A percentile compares a stretch with the other conserved stretches of the same genome.
phyloP scores from a whole-genome alignment of 345 rosid species.

The Ceriops decandra region DNA sequence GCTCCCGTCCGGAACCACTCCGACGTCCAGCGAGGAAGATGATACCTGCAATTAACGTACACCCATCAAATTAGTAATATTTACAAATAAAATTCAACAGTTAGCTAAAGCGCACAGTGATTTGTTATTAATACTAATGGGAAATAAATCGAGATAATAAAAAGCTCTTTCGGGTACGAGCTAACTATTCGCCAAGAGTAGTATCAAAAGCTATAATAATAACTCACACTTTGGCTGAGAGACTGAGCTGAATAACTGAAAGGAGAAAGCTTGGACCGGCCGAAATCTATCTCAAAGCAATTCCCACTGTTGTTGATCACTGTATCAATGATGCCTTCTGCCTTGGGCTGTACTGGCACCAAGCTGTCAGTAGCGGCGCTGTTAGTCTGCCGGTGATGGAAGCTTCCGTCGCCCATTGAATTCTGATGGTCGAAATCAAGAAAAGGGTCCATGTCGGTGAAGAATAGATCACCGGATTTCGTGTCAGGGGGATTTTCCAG shows the following conservation, averaged over 20 bases:
- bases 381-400: neutral
- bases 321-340: neutral
- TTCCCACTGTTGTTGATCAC: conserved; percentile 18
- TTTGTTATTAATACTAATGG: too few relatives aligned
- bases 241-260: conserved; percentile 30
- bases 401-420: conserved; percentile 7
- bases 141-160: too few relatives aligned
- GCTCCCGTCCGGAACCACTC: conserved; percentile 41
- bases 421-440: conserved; percentile 23
- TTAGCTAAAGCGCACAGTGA: too few relatives aligned
- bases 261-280: conserved; percentile 30
- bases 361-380: conserved; percentile 19
- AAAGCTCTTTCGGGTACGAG: too few relatives aligned
- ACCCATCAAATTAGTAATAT: neutral
- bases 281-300: conserved; percentile 26
- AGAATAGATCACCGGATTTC: conserved; percentile 17
- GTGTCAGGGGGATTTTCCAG: conserved; percentile 4
- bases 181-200: too few relatives aligned
- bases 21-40: conserved; percentile 35
- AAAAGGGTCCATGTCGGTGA: conserved; percentile 26
- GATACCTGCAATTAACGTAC: conserved; percentile 30
- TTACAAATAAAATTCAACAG: neutral
- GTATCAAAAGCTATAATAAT: neutral
- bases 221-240: conserved; percentile 34
- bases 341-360: conserved; percentile 33